phyloP scores from a whole-genome alignment of 805 yeast genomes.

The Lipomyces chichibuensis region DNA sequence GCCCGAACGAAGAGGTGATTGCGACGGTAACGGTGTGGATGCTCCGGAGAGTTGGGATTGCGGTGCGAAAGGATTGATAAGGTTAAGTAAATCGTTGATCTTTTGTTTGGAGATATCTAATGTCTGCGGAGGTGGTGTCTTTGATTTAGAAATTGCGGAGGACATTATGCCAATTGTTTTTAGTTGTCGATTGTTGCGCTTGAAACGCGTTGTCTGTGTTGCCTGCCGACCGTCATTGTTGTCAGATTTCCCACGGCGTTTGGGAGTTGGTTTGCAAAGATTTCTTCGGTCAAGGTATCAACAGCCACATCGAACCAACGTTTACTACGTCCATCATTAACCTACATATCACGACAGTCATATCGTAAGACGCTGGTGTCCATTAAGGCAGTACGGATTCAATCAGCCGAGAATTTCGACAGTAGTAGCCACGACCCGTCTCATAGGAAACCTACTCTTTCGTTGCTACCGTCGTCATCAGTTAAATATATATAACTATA shows the following conservation, averaged over 20 bases:
- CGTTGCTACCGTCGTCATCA: neutral
- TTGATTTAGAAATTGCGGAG: neutral
- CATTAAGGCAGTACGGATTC: neutral
- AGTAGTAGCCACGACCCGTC: no score
- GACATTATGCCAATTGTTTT: neutral
- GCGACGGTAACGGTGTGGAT: neutral
- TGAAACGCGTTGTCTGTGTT: neutral
- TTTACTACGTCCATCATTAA: no score
- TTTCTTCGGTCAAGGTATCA: no score
- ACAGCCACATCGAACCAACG: no score
- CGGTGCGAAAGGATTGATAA: conserved; percentile 4
- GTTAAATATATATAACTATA: neutral
- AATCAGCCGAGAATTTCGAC: neutral
- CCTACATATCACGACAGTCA: no score
- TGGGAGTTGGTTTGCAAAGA: no score
- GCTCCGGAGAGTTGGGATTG: neutral
- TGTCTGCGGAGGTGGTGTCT: neutral
- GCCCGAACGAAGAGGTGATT: neutral
- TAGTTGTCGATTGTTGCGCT: neutral
- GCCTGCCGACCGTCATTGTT: no score
- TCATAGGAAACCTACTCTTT: neutral
- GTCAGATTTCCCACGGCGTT: no score
- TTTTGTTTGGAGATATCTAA: neutral
- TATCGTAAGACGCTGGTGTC: neutral
- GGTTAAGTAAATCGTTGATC: neutral